Evolutionary conservation across 306 rosid species (phyloP).

Genomic region (Castanopsis chinensis): DNA sequence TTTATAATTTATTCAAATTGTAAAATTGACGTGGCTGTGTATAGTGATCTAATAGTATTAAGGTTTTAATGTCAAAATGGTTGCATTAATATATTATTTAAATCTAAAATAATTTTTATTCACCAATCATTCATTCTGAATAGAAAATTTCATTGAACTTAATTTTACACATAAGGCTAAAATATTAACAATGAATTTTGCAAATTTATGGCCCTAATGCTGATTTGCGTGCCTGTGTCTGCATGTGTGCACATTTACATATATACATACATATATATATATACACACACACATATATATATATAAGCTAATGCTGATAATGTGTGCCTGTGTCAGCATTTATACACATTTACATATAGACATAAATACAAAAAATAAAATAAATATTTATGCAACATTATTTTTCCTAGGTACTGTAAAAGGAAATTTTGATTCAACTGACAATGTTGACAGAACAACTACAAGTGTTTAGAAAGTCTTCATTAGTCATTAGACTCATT

Average conservation of each 20-base stretch:
- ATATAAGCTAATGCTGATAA: neutral
- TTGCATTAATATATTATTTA: neutral
- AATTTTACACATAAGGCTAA: neutral
- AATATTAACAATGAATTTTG: neutral
- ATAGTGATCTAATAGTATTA: neutral
- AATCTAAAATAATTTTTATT: neutral
- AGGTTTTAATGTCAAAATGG: neutral
- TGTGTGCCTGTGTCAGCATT: too few species aligned
- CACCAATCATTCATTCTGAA: neutral
- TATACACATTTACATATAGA: too few species aligned
- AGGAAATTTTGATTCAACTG: neutral
- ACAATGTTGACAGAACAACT: constrained; percentile 12
- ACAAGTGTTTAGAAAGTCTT: neutral
- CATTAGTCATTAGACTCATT: constrained; percentile 8
- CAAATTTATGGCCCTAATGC: neutral
- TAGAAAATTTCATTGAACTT: neutral
- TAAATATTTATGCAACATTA: too few species aligned
- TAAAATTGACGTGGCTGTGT: neutral
- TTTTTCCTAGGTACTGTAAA: too few species aligned
- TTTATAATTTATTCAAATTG: neutral
- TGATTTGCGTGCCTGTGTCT: too few species aligned
- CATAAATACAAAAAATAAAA: too few species aligned
- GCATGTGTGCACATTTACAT: too few species aligned
- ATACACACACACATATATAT: rapidly evolving
- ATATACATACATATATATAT: rapidly evolving